Evolutionary conservation across 257 asterid species (phyloP).

Genomic region (Ocimum tenuiflorum): DNA sequence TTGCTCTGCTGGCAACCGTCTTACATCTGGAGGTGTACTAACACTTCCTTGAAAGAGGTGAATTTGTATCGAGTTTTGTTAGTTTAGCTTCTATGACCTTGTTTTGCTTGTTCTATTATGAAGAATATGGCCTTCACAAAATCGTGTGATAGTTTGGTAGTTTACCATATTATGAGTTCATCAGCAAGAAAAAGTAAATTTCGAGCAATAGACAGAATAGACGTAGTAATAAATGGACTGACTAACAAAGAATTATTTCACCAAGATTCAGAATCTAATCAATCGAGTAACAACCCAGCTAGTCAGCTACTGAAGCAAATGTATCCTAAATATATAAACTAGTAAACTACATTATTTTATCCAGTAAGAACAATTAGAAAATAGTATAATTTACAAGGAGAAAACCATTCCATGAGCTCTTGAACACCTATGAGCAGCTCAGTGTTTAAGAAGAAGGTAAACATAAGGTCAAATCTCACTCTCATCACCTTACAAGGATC

Average conservation of each 20-base stretch:
- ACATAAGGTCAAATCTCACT: not conserved
- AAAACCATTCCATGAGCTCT: not conserved
- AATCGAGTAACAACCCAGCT: not conserved
- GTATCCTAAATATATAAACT: too few species aligned
- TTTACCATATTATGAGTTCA: too few species aligned
- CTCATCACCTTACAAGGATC: not conserved
- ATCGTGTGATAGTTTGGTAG: too few species aligned
- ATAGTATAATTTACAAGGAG: not conserved
- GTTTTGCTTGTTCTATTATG: too few species aligned
- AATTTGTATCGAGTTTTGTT: too few species aligned
- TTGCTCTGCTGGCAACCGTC: not conserved
- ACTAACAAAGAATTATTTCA: not conserved
- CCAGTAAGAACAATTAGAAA: not conserved
- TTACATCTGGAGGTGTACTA: too few species aligned
- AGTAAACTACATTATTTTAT: not conserved
- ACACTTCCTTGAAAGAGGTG: too few species aligned
- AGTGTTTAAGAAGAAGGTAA: not conserved
- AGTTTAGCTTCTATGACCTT: too few species aligned
- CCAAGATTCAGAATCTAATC: not conserved
- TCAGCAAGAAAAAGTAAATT: too few species aligned
- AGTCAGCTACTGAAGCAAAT: not conserved
- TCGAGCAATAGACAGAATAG: too few species aligned
- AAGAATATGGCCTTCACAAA: too few species aligned
- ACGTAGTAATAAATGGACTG: not conserved
- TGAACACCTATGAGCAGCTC: not conserved